Percentiles rank a stretch among this genome's conserved stretches.
Evolutionary conservation across 306 rosid species (phyloP).

Genomic region (Sicyos edulis): DNA sequence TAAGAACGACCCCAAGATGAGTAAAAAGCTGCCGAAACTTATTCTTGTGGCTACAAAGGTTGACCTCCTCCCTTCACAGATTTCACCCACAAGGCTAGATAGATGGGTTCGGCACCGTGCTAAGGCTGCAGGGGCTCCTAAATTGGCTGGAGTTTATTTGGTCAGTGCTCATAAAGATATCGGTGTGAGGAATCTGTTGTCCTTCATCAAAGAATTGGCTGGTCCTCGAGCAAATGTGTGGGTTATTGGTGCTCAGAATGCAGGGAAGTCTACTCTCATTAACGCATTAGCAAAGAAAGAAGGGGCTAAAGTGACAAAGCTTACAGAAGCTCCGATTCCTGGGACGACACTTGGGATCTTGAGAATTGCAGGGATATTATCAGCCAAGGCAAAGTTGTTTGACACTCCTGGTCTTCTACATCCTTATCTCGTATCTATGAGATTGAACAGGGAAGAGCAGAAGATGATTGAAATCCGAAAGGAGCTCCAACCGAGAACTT

Average conservation of each 20-base stretch:
- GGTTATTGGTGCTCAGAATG: slow-evolving; percentile 95
- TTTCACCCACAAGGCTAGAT: slow-evolving; percentile 84
- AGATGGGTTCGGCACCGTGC: slow-evolving; percentile 86
- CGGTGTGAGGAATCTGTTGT: slow-evolving; percentile 66
- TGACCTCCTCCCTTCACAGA: slow-evolving; percentile 78
- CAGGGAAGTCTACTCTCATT: slow-evolving; percentile 91
- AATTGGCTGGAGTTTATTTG: slow-evolving; percentile 65
- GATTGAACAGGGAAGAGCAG: slow-evolving; percentile 81
- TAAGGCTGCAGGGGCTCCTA: slow-evolving; percentile 69
- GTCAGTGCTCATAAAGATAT: slow-evolving; percentile 79
- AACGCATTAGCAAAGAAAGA: slow-evolving; percentile 72
- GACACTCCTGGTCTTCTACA: slow-evolving; percentile 92
- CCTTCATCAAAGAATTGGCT: slow-evolving; percentile 63
- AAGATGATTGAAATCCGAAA: slow-evolving; percentile 87
- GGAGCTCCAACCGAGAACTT: slow-evolving; percentile 78
- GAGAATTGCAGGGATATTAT: slow-evolving; percentile 80
- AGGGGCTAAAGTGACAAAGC: slow-evolving; percentile 68
- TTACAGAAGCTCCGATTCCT: slow-evolving; percentile 90
- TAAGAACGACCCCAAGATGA: slow-evolving; percentile 43
- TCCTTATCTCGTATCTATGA: slow-evolving; percentile 68
- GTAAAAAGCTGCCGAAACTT: slow-evolving; percentile 68
- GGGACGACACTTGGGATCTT: slow-evolving; percentile 90
- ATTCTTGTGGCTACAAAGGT: slow-evolving; percentile 90
- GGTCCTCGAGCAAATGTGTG: slow-evolving; percentile 98
- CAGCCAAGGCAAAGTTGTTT: slow-evolving; percentile 83